Base-by-base conservation (phyloP, 331 rosid species). In the Pyracantha coccinea region DNA sequence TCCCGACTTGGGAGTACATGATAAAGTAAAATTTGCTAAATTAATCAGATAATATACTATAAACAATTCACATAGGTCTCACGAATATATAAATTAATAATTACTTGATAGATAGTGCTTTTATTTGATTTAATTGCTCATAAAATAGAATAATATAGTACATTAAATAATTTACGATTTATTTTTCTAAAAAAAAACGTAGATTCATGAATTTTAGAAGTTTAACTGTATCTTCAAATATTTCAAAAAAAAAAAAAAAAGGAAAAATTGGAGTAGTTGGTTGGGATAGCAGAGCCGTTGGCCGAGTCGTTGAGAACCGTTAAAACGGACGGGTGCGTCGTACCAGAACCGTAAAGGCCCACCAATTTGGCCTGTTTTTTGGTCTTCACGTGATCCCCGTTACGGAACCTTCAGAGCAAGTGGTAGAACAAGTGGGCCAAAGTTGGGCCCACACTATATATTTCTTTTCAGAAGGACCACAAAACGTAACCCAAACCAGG, bases 301-400 rank as follows among this genome's bases (percentile, higher is more conserved):
- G 61, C 12, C 44, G 44, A 35, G 45, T 38, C 45, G 45, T 38
- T 38, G 45, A 38, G 14, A 38, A 38, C 45, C 45, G 45, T 38
- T 38, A 10, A 38, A 29, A 38, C 14, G 45, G 45, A 24, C 8
- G 12, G 58, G 62, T 21, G 27, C 6, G 16, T 20, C 3, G 27
- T 38, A 16, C 8, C 23, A 32, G 52, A 78, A 55, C 74, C 19
- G 12, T 47, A 47, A 38, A 14, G 82, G 77, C 74, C 84, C 80
- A 80, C 75, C 69, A 23, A 33, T 21, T 72, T 23, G 55, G 66
- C 33, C 19, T 50, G 6, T 27, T 68, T 52, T 53, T 28, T 29
- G 11, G 52, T 15, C 84, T 84, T 60, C 91, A 84, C 80, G 86
- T 87, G 91, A 84, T 86, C 79, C 84, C 82, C 85, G 82, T 77